Evolutionary conservation across 2,329 filamentous ascomycete genomes (phyloP).

Genomic region (Zymoseptoria crescenta): DNA sequence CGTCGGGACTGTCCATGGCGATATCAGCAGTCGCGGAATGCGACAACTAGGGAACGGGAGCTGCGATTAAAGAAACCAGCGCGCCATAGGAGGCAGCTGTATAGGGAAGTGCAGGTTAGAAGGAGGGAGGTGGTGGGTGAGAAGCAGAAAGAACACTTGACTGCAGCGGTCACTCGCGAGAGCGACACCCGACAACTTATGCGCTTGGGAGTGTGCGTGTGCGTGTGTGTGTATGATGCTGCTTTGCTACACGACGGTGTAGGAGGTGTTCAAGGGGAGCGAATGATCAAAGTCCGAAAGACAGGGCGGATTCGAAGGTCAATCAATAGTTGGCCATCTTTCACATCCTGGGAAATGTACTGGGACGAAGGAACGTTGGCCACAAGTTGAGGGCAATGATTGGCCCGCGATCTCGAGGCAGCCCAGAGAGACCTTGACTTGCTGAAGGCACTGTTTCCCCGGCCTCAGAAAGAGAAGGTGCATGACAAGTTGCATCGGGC

Average conservation of each 20-base stretch:
- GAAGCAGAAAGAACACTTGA: constrained; percentile 11
- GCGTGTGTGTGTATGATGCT: neutral
- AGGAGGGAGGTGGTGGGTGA: constrained; percentile 1
- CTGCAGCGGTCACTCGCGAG: constrained; percentile 2
- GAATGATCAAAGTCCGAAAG: neutral
- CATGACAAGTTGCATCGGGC: too few relatives aligned
- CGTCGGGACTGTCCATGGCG: neutral
- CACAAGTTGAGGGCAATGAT: too few relatives aligned
- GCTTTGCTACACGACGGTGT: neutral
- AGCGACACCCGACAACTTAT: neutral
- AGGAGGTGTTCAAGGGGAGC: neutral
- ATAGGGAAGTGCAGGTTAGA: neutral
- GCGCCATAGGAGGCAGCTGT: neutral
- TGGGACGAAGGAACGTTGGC: neutral
- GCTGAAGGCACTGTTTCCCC: too few relatives aligned
- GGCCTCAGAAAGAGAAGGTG: too few relatives aligned
- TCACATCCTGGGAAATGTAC: neutral
- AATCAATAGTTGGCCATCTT: neutral
- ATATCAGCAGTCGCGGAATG: neutral
- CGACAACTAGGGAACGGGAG: neutral
- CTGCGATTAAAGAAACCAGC: neutral
- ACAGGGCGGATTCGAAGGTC: neutral
- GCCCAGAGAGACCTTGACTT: too few relatives aligned
- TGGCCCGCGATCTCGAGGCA: too few relatives aligned
- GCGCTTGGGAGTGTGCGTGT: neutral